Base-by-base conservation (phyloP, 352 stramenopile species). In the Phytophthora macrochlamydospora region DNA sequence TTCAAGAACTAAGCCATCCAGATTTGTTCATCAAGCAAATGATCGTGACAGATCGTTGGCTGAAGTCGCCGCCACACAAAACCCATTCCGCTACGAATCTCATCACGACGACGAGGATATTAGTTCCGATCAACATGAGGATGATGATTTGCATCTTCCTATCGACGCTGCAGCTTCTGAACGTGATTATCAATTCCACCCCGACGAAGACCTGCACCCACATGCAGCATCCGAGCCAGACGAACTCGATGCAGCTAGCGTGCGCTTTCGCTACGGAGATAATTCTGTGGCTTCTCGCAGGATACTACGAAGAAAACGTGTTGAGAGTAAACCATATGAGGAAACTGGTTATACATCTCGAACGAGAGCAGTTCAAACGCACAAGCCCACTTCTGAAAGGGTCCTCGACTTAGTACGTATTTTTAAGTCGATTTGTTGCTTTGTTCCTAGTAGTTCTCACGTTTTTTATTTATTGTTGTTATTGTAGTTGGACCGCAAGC, bases 401-500 rank as follows among this genome's bases (percentile, higher is more conserved):
- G 29, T 61, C 33, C 13, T 67, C 58, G 58, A 62, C 37, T 31
- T 65, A 62, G 71, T 78, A 62, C 30, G 69, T 57, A 4, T 38
- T 53, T 9, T 43, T 5, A 35, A 31, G 37, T 51, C 6, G 9
- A 11, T 1, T 40, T 40, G 24, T 29, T 33, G 1, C 14, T 53
- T 18, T 57, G 18, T 46, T 55, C 44, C 63, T 3, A 62, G n/a
- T n/a, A 58, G 13, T 62, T 65, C 35, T 12, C 56, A 29, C 8
- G 5, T 57, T 53, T 3, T 50, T 24, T 24, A 18, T 18, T 43
- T 66, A 42, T 24, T 24, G 0, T 24, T 24, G 18, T 24, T 24
- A 0, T 24, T 50, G 2, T 29, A 79, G 71, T 4, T 71, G 3
- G 60, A 78, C 9, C 51, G 46, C n/a, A 76, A 73, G 4, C 66